Conservation (phyloP, 306 rosid species). For the Malus domestica region DNA sequence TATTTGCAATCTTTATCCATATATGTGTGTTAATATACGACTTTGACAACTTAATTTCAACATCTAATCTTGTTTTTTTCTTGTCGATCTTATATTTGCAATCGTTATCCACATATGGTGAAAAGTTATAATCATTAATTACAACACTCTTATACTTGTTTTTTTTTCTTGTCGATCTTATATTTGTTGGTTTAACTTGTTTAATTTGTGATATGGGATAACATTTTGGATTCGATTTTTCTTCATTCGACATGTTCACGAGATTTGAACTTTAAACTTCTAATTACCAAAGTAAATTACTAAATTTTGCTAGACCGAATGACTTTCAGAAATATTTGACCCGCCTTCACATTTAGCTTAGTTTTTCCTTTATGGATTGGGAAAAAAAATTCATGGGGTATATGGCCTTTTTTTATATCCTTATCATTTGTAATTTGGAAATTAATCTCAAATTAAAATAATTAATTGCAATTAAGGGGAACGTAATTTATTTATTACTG, state of each 20-base stretch:
- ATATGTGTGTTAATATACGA: not conserved
- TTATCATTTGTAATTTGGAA: not conserved
- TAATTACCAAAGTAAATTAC: too few relatives aligned
- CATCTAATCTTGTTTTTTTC: not conserved
- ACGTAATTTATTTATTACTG: not conserved
- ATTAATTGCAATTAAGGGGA: not conserved
- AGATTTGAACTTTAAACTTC: not conserved
- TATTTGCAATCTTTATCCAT: not conserved
- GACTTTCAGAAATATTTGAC: too few relatives aligned
- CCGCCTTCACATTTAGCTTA: too few relatives aligned
- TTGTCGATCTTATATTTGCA: not conserved
- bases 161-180: too few relatives aligned
- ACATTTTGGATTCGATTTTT: not conserved
- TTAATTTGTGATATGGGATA: not conserved
- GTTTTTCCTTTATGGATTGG: too few relatives aligned
- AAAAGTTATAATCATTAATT: not conserved
- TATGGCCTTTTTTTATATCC: not conserved
- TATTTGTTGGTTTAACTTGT: not conserved
- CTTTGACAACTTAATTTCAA: not conserved
- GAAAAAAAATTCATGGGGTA: not conserved
- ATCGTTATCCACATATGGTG: too few relatives aligned
- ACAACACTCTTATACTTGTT: not conserved
- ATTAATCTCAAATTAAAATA: not conserved
- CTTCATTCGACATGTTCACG: not conserved
- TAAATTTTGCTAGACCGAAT: not conserved